phyloP scores from a whole-genome alignment of 2,329 filamentous ascomycete genomes.

The Dryadomyces quercivorus region DNA sequence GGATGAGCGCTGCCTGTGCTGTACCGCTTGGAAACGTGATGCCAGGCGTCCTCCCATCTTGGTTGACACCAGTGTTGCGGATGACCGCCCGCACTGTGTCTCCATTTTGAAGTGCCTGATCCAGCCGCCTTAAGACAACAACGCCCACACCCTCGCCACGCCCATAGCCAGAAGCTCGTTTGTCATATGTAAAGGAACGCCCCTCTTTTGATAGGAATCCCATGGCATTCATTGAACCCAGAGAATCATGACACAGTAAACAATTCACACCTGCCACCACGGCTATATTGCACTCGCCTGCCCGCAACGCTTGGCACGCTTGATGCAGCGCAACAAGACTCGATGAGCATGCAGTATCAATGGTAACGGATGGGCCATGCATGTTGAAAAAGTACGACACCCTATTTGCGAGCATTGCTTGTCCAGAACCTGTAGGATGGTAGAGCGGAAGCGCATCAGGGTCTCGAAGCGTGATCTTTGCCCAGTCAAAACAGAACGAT shows the following conservation, averaged over 20 bases:
- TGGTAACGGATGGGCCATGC: conserved; percentile 26
- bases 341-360: conserved; percentile 33
- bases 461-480: conserved; percentile 12
- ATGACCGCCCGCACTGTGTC: conserved; percentile 21
- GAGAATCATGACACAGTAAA: conserved; percentile 12
- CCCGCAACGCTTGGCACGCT: conserved; percentile 19
- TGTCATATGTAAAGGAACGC: conserved; percentile 23
- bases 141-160: conserved; percentile 35
- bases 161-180: conserved; percentile 32
- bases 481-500: conserved; percentile 19
- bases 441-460: conserved; percentile 17
- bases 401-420: conserved; percentile 25
- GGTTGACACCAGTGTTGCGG: conserved; percentile 12
- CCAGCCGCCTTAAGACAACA: conserved; percentile 30
- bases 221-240: conserved; percentile 33
- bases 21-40: conserved; percentile 15
- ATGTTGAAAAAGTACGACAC: conserved; percentile 29
- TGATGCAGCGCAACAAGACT: conserved; percentile 28
- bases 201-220: conserved; percentile 26
- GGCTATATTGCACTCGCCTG: conserved; percentile 11
- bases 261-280: conserved; percentile 14
- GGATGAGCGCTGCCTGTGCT: conserved; percentile 15
- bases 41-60: conserved; percentile 11
- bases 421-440: conserved; percentile 21
- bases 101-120: conserved; percentile 23